Percentiles rank a stretch among this genome's conserved stretches.
Conservation (phyloP, 2,329 filamentous ascomycete genomes). For the Colletotrichum higginsianum region DNA sequence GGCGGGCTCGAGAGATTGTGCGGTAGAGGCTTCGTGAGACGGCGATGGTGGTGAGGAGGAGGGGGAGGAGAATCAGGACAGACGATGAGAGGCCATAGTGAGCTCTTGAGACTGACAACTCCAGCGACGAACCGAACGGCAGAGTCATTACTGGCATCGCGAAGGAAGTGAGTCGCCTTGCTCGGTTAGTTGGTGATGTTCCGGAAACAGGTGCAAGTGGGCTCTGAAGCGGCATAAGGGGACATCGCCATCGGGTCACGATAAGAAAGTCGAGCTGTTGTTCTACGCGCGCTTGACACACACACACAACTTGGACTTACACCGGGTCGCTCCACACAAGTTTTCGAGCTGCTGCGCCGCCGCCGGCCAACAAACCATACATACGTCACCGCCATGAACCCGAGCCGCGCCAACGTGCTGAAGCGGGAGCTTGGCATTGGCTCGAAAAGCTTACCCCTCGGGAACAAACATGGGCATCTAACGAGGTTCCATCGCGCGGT, state of each 20-base stretch:
- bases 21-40: background rate
- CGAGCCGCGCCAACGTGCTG: constrained; percentile 16
- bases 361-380: background rate
- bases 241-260: too few species aligned
- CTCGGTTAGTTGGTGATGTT: background rate
- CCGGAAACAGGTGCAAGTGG: too few species aligned
- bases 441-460: background rate
- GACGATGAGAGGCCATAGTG: background rate
- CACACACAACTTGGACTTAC: background rate
- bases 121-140: rapidly evolving
- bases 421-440: constrained; percentile 23
- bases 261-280: too few species aligned
- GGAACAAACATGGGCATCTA: background rate
- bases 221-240: background rate
- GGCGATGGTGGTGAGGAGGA: background rate
- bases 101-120: background rate
- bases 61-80: constrained; percentile 19
- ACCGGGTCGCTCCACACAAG: background rate
- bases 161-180: background rate
- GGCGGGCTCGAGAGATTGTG: background rate
- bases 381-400: background rate
- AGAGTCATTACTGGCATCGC: background rate
- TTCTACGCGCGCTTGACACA: too few species aligned
- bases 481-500: background rate
- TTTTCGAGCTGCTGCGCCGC: background rate